These are phyloP conservation scores for Flaveria trinervia DNA, from an alignment of 129 eudicot species.

Conservation along the genomic window DNA sequence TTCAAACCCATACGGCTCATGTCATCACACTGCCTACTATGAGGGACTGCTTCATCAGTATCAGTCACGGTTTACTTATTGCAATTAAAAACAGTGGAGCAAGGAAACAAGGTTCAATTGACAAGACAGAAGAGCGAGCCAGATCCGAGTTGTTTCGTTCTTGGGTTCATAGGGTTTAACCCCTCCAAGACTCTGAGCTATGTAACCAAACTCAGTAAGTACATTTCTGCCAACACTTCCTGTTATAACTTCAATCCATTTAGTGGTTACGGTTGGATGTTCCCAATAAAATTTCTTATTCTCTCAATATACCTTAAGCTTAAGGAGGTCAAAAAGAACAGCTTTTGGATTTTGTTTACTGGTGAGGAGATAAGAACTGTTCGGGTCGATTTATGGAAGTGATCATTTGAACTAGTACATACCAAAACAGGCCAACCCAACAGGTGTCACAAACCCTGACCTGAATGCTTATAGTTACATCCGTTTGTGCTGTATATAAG, in stretches of 20 bases:
- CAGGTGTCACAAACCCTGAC: slow-evolving; percentile 51
- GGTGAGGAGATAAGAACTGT: slow-evolving; percentile 34
- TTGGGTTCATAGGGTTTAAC: too few relatives aligned
- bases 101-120: slow-evolving; percentile 37
- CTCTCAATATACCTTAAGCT: slow-evolving; percentile 56
- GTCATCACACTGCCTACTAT: too few relatives aligned
- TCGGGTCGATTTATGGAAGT: background rate
- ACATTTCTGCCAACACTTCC: slow-evolving; percentile 78
- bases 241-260: slow-evolving; percentile 25
- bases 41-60: slow-evolving; percentile 38
- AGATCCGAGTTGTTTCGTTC: too few relatives aligned
- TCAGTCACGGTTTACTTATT: slow-evolving; percentile 54
- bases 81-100: slow-evolving; percentile 61
- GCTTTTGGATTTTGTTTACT: slow-evolving; percentile 38
- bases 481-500: slow-evolving; percentile 56
- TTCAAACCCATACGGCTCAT: too few relatives aligned
- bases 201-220: slow-evolving; percentile 48
- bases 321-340: slow-evolving; percentile 61
- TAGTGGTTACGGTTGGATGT: slow-evolving; percentile 33
- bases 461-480: slow-evolving; percentile 57
- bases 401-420: background rate
- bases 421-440: slow-evolving; percentile 34
- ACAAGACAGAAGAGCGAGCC: too few relatives aligned
- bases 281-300: slow-evolving; percentile 61
- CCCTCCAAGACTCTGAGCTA: too few relatives aligned